A percentile compares a stretch with the other conserved stretches of the same genome.
These are phyloP conservation scores for Hemileccinum impolitum DNA, from an alignment of 768 basidiomycete genomes.

Conservation along the genomic window DNA sequence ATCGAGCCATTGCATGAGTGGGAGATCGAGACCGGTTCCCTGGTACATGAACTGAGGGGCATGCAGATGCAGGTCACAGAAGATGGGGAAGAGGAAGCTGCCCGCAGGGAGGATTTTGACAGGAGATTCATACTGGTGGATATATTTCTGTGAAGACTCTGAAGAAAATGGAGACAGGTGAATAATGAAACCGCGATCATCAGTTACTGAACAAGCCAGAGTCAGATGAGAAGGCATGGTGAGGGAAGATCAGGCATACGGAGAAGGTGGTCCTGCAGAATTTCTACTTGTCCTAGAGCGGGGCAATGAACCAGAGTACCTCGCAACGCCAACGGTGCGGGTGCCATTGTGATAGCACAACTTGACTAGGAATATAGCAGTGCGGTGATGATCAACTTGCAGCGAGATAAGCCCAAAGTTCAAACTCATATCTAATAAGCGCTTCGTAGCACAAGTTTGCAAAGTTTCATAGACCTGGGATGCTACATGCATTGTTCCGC, in stretches of 20 bases:
- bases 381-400: too few relatives aligned
- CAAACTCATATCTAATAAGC: neutral
- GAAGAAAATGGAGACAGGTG: slow-evolving; percentile 42
- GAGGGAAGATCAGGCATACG: slow-evolving; percentile 27
- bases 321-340: slow-evolving; percentile 27
- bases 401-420: neutral
- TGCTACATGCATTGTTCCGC: slow-evolving; percentile 35
- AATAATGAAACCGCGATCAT: slow-evolving; percentile 46
- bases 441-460: too few relatives aligned
- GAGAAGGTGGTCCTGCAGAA: slow-evolving; percentile 56
- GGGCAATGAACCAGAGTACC: slow-evolving; percentile 62
- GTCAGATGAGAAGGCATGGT: slow-evolving; percentile 2
- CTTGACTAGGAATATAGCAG: neutral
- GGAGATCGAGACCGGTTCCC: slow-evolving; percentile 81
- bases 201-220: slow-evolving; percentile 24
- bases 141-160: slow-evolving; percentile 33
- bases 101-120: slow-evolving; percentile 42
- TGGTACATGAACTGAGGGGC: slow-evolving; percentile 89
- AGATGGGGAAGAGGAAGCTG: slow-evolving; percentile 74
- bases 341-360: slow-evolving; percentile 9
- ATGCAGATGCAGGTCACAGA: slow-evolving; percentile 82
- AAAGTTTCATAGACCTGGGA: slow-evolving; percentile 15
- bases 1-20: slow-evolving; percentile 82
- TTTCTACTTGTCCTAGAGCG: slow-evolving; percentile 46
- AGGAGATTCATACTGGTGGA: slow-evolving; percentile 19